phyloP scores from a whole-genome alignment of 192 early-diverging fungal species.

The Dimargaris xerosporica region DNA sequence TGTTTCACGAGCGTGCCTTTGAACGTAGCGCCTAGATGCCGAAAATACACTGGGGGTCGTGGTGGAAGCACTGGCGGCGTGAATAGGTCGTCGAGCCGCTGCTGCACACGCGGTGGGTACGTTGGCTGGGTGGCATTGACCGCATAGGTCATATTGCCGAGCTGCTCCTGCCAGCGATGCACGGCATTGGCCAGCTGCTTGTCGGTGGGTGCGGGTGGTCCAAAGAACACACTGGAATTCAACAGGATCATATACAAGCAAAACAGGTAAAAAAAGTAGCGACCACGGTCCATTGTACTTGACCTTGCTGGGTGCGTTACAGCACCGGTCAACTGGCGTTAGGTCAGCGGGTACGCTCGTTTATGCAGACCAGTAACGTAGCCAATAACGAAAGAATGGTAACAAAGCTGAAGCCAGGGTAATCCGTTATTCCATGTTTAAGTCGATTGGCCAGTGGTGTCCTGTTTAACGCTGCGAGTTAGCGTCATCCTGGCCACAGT shows the following conservation, averaged over 20 bases:
- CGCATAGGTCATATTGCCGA: constrained; percentile 15
- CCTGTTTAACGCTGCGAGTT: no score
- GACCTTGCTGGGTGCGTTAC: not conserved
- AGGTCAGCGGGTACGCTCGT: no score
- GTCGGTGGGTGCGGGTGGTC: not conserved
- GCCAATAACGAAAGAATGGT: no score
- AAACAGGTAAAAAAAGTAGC: constrained; percentile 4
- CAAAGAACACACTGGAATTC: not conserved
- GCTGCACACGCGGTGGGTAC: constrained; percentile 15
- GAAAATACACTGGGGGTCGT: not conserved
- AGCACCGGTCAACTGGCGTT: not conserved
- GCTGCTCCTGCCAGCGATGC: constrained; percentile 17
- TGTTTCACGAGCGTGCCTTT: not conserved
- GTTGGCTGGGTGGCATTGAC: constrained; percentile 18
- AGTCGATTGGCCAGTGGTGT: no score
- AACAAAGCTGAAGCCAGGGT: no score
- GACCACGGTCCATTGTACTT: not conserved
- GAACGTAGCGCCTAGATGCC: not conserved
- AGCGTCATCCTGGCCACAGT: no score
- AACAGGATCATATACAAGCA: not conserved
- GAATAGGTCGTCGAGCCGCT: constrained; percentile 7
- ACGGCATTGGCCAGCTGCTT: not conserved
- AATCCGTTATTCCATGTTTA: no score
- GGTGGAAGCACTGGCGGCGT: not conserved
- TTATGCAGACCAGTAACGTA: no score